Conservation (phyloP, 495 filamentous ascomycete genomes). For the Tirmania nivea region DNA sequence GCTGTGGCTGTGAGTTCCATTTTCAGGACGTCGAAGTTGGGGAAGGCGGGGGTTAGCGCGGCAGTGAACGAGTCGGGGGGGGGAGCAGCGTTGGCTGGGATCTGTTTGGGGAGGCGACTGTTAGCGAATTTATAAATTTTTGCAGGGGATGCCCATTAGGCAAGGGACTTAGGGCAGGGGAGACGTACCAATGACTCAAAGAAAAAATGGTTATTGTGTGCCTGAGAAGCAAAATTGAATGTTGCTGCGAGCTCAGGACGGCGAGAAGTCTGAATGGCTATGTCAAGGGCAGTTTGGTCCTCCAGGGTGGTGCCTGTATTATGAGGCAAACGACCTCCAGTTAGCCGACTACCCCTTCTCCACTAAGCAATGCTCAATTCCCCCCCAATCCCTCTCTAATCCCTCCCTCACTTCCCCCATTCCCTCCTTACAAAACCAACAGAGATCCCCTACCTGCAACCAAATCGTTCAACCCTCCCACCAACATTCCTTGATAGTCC, state of each 20-base stretch:
- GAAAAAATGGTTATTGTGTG: slow-evolving; percentile 93
- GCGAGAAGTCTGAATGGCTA: slow-evolving; percentile 56
- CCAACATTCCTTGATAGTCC: slow-evolving; percentile 50
- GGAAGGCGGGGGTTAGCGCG: slow-evolving; percentile 33
- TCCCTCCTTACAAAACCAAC: neutral
- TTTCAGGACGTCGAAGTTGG: slow-evolving; percentile 58
- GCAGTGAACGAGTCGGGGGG: slow-evolving; percentile 2
- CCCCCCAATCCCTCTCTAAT: neutral
- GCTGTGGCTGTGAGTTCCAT: slow-evolving; percentile 63
- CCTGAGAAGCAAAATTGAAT: slow-evolving; percentile 94
- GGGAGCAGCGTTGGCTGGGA: slow-evolving; percentile 1
- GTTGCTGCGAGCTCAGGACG: slow-evolving; percentile 49
- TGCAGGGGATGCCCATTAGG: no score
- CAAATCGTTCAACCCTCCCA: slow-evolving; percentile 52
- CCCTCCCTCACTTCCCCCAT: neutral
- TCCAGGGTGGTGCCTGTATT: slow-evolving; percentile 35
- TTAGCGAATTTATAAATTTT: neutral
- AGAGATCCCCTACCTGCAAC: slow-evolving; percentile 38
- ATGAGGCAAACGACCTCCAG: neutral
- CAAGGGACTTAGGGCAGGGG: neutral
- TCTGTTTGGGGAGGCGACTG: slow-evolving; percentile 1
- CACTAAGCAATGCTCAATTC: neutral
- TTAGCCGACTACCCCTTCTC: neutral
- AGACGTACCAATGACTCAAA: slow-evolving; percentile 42
- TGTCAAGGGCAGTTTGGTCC: slow-evolving; percentile 34